phyloP scores from a whole-genome alignment of 352 stramenopile genomes.

The Thraustochytrium sp. region DNA sequence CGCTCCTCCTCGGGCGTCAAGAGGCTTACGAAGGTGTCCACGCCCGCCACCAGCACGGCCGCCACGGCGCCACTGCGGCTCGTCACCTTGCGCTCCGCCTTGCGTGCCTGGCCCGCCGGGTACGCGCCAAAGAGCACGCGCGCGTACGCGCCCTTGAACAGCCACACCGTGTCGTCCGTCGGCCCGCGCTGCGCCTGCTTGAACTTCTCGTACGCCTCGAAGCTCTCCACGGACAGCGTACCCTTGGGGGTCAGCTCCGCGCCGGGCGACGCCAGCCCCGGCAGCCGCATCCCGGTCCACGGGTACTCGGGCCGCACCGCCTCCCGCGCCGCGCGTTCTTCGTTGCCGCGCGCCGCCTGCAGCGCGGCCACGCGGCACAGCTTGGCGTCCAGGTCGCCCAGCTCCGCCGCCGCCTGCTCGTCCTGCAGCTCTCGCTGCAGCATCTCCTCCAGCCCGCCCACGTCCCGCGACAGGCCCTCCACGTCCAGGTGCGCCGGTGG shows the following conservation, averaged over 20 bases:
- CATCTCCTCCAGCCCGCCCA: neutral
- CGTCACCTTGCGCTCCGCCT: constrained; percentile 45
- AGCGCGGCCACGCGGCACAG: neutral
- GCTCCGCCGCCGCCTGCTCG: neutral
- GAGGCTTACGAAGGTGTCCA: constrained; percentile 66
- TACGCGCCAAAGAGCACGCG: constrained; percentile 61
- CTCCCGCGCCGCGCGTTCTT: neutral
- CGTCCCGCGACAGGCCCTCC: neutral
- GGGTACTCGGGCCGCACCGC: constrained; percentile 58
- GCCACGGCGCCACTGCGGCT: constrained; percentile 59
- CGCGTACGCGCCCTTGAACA: constrained; percentile 53
- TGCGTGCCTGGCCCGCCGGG: constrained; percentile 55
- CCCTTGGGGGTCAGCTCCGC: constrained; percentile 53
- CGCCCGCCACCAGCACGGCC: constrained; percentile 61
- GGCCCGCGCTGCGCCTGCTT: constrained; percentile 60
- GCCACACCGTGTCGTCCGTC: constrained; percentile 65
- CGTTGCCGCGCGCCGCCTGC: neutral
- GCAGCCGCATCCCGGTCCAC: constrained; percentile 61
- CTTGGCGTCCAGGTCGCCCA: neutral
- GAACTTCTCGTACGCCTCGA: constrained; percentile 62
- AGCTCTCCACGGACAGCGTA: constrained; percentile 59
- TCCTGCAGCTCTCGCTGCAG: neutral
- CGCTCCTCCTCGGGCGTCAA: constrained; percentile 54
- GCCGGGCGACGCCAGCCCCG: constrained; percentile 57
- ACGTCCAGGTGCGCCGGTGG: constrained; percentile 11